Evolutionary conservation across 371 early-diverging fungal genomes (phyloP), one percentile per base, ranked within the genome.

Genomic region (Mucor irregularis): DNA sequence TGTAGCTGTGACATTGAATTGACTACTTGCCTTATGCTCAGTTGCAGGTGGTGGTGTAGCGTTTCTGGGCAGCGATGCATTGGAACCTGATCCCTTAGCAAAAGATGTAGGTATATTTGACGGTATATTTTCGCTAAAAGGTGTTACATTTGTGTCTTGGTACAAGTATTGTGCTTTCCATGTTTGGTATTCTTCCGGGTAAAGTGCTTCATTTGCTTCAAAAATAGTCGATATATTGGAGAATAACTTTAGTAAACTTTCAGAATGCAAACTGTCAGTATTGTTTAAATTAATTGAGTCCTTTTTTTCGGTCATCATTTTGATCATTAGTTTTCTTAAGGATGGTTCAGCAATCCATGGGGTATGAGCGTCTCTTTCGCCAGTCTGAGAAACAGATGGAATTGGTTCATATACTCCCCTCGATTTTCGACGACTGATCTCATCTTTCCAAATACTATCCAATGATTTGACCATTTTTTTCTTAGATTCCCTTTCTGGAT

Each of bases 401-500:
- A 68, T 61, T 4, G 56, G 54, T 13, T 52, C 59, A 21, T 0
- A 6, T 4, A 56, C 26, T 2, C 43, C 44, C 26, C 59, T 55
- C 33, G 52, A 45, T 22, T 16, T 65, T 16, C 53, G 66, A 3
- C 74, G 63, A 8, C 33, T 40, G 24, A 26, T 29, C 49, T 78
- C 75, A 33, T 78, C 89, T 47, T 77, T 62, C 88, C 87, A 89
- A 0, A 87, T 69, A 6, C 66, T 57, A 5, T 67, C 75, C 16
- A 89, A 56, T 3, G 85, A 85, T 2, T 75, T 82, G 2, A 89
- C 86, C 9, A 85, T 61, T 45, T 83, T 78, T 19, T 44, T 49
- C 39, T 40, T 42, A 5, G 49, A 19, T 28, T 19, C 49, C 17
- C 49, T 40, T 29, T 17, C 54, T 29, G n/a, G 26, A 7, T 46